Percentiles rank a stretch among this genome's conserved stretches.
phyloP scores from a whole-genome alignment of 768 basidiomycete genomes.

The Cystofilobasidium capitatum region DNA sequence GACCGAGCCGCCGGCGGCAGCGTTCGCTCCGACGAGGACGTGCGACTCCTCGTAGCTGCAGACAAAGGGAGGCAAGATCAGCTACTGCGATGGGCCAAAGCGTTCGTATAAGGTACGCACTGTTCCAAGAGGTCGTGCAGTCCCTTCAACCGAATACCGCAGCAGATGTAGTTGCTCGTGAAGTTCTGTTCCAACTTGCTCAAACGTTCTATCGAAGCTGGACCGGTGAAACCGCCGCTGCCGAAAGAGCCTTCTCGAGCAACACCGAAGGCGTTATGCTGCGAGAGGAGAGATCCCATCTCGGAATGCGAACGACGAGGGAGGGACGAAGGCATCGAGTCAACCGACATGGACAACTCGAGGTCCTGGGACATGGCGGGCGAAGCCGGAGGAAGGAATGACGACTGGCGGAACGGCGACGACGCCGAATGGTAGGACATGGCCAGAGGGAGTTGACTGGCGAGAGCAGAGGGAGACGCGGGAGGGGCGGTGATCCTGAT shows the following conservation, averaged over 20 bases:
- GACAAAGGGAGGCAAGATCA: not conserved
- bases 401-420: constrained; percentile 14
- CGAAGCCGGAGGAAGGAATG: constrained; percentile 23
- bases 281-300: constrained; percentile 14
- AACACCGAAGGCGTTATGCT: constrained; percentile 11
- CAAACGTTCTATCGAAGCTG: constrained; percentile 18
- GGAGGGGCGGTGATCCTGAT: not conserved
- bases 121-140: constrained; percentile 80
- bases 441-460: not conserved
- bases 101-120: constrained; percentile 1
- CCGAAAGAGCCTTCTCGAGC: constrained; percentile 8
- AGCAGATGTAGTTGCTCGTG: constrained; percentile 70
- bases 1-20: not conserved
- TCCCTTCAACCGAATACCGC: constrained; percentile 65
- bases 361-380: constrained; percentile 13
- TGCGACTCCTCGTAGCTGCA: constrained; percentile 69
- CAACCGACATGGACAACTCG: constrained; percentile 27
- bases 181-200: constrained; percentile 28
- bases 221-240: constrained; percentile 16
- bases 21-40: constrained; percentile 43
- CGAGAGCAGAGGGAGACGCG: not conserved
- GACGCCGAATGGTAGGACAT: constrained; percentile 15
- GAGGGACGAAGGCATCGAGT: constrained; percentile 23
- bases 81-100: too few species aligned
- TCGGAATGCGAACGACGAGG: constrained; percentile 19